Percentiles rank a stretch among this genome's conserved stretches.
Conservation (phyloP, 306 rosid species). For the Cucurbita argyrosperma region DNA sequence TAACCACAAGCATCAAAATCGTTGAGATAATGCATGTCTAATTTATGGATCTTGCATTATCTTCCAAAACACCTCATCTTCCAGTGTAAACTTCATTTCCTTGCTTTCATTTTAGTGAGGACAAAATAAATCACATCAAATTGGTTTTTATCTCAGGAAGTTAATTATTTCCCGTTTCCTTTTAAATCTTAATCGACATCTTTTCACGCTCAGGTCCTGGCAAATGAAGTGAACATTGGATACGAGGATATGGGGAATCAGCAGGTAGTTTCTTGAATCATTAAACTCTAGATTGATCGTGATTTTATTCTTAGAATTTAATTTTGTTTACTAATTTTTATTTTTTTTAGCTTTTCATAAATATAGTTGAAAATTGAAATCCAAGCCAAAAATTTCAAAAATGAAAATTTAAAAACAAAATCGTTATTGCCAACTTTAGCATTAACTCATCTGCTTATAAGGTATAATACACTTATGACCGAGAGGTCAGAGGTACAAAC, state of each 20-base stretch:
- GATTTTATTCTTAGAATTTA: not conserved
- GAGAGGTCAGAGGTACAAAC: too few relatives aligned
- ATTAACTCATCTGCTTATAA: too few relatives aligned
- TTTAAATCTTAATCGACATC: not conserved
- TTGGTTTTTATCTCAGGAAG: not conserved
- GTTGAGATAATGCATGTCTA: not conserved
- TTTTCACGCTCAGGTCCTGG: slow-evolving; percentile 43
- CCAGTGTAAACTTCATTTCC: not conserved
- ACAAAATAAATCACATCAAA: not conserved
- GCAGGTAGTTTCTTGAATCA: slow-evolving; percentile 53
- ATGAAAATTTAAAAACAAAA: not conserved
- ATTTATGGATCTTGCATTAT: not conserved
- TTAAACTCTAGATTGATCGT: not conserved
- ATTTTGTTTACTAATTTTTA: not conserved
- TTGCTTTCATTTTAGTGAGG: not conserved
- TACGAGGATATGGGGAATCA: slow-evolving; percentile 91
- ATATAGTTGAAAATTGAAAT: not conserved
- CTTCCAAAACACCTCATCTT: not conserved
- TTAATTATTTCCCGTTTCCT: not conserved
- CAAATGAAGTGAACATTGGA: slow-evolving; percentile 82
- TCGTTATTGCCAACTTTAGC: too few relatives aligned
- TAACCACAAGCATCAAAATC: slow-evolving; percentile 3
- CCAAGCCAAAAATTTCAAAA: not conserved
- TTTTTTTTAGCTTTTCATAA: not conserved
- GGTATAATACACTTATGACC: too few relatives aligned